phyloP scores from a whole-genome alignment of 352 stramenopile genomes.

The Globisporangium canariense region DNA sequence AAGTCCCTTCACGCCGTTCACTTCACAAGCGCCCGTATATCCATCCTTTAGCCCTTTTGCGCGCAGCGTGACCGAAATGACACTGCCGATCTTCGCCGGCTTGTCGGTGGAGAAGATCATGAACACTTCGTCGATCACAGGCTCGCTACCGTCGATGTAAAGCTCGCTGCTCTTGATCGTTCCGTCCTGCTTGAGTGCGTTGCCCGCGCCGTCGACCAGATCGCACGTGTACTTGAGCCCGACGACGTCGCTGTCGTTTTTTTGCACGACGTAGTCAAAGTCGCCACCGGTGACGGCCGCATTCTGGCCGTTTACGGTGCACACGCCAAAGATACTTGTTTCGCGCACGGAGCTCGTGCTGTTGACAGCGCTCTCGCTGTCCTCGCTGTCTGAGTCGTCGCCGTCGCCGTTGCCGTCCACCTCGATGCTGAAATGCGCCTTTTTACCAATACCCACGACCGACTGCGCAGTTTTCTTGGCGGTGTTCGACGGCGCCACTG shows the following conservation, averaged over 20 bases:
- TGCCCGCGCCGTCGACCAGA: constrained; percentile 28
- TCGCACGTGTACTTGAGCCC: constrained; percentile 33
- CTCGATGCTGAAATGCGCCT: constrained; percentile 15
- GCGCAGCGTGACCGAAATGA: constrained; percentile 55
- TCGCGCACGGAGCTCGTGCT: constrained; percentile 6
- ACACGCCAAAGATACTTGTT: constrained; percentile 24
- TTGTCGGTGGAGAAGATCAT: constrained; percentile 66
- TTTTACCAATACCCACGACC: constrained; percentile 15
- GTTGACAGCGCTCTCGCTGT: not conserved
- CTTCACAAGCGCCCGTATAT: constrained; percentile 45
- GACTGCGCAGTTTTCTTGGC: constrained; percentile 3
- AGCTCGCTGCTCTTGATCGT: constrained; percentile 23
- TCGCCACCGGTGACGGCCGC: constrained; percentile 22
- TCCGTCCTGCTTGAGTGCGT: constrained; percentile 22
- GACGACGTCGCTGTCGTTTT: constrained; percentile 38
- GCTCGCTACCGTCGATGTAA: constrained; percentile 35
- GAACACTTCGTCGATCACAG: constrained; percentile 41
- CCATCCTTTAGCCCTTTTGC: constrained; percentile 32
- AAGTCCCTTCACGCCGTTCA: constrained; percentile 43
- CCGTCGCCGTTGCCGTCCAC: constrained; percentile 6
- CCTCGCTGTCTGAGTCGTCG: constrained; percentile 3
- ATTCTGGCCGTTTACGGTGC: constrained; percentile 31
- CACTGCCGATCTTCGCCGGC: constrained; percentile 44
- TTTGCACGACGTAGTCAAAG: constrained; percentile 40
- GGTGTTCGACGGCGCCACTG: constrained; percentile 7